A percentile compares a stretch with the other conserved stretches of the same genome.
Conservation (phyloP, 805 yeast genomes). For the Pichia heedii region DNA sequence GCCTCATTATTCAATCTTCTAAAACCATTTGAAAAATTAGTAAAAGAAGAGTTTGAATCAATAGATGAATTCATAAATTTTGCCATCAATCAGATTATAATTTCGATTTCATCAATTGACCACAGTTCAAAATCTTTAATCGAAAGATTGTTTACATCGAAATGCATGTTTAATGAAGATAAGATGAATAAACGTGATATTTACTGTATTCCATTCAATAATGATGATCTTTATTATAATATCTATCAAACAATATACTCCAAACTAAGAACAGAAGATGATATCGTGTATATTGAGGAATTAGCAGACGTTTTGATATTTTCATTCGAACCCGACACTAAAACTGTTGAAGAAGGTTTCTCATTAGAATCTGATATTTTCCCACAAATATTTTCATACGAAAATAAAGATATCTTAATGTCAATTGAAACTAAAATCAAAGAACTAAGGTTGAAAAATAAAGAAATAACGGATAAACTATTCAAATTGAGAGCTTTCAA, state of each 20-base stretch:
- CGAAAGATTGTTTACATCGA: constrained; percentile 11
- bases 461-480: constrained; percentile 6
- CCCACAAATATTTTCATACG: constrained; percentile 32
- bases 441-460: neutral
- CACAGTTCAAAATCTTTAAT: constrained; percentile 10
- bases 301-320: constrained; percentile 30
- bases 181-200: constrained; percentile 11
- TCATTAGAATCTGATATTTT: constrained; percentile 26
- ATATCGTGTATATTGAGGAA: neutral
- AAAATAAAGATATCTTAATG: constrained; percentile 18
- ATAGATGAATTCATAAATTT: constrained; percentile 22
- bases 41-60: constrained; percentile 22
- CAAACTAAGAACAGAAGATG: neutral
- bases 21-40: constrained; percentile 21
- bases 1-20: constrained; percentile 29
- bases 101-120: constrained; percentile 14
- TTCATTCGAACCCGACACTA: constrained; percentile 24
- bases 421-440: constrained; percentile 12
- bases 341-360: constrained; percentile 22
- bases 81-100: constrained; percentile 14
- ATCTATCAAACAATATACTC: constrained; percentile 25
- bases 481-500: constrained; percentile 23
- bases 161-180: constrained; percentile 5
- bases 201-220: constrained; percentile 27
- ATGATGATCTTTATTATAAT: constrained; percentile 21